These are phyloP conservation scores for Blastobotrys elegans DNA, from an alignment of 1,139 yeast genomes.

Conservation along the genomic window DNA sequence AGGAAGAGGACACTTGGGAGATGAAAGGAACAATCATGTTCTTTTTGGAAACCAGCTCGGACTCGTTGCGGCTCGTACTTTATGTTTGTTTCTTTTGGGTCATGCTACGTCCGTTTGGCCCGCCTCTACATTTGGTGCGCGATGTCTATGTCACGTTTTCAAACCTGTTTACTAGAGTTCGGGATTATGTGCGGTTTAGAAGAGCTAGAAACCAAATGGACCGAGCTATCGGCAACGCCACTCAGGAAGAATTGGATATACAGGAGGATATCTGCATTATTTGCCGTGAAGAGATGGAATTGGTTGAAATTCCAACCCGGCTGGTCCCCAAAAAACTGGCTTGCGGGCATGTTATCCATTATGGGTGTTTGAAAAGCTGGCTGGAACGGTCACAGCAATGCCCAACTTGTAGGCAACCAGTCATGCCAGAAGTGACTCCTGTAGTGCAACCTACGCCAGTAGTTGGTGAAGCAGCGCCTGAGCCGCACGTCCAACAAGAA, in stretches of 20 bases:
- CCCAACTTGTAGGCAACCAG: conserved; percentile 86
- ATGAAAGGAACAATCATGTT: conserved; percentile 59
- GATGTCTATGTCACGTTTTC: conserved; percentile 57
- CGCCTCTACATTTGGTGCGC: conserved; percentile 64
- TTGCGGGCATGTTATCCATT: conserved; percentile 86
- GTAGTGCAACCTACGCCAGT: conserved; percentile 11
- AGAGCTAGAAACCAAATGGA: conserved; percentile 65
- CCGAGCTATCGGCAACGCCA: conserved; percentile 47
- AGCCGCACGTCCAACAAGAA: not conserved
- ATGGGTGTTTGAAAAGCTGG: conserved; percentile 92
- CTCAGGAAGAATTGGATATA: conserved; percentile 56
- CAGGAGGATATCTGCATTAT: conserved; percentile 68
- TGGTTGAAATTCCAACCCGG: conserved; percentile 37
- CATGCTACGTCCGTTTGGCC: conserved; percentile 43
- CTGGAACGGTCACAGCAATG: conserved; percentile 85
- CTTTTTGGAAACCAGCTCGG: conserved; percentile 49
- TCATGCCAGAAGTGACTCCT: conserved; percentile 32
- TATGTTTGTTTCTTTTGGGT: conserved; percentile 51
- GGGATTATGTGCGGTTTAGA: conserved; percentile 50
- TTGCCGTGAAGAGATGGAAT: conserved; percentile 75
- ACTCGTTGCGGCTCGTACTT: conserved; percentile 36
- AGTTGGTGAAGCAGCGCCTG: conserved; percentile 8
- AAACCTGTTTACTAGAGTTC: conserved; percentile 46
- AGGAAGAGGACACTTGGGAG: conserved; percentile 69
- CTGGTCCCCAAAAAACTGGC: conserved; percentile 65